Percentiles rank a stretch among this genome's conserved stretches.
Conservation (phyloP, 805 yeast genomes). For the Zygosaccharomyces siamensis region DNA sequence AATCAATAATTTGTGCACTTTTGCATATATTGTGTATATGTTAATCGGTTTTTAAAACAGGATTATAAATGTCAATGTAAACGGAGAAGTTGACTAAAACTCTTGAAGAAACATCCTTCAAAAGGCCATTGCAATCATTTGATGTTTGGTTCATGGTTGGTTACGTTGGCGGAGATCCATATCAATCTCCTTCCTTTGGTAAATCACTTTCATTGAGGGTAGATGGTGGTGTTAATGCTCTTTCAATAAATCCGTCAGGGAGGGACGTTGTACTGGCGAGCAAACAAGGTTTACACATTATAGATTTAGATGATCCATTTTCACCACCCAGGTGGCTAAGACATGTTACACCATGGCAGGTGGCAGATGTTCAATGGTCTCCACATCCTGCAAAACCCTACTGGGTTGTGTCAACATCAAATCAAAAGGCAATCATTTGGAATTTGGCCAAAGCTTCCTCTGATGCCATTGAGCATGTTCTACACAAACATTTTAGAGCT, state of each 20-base stretch:
- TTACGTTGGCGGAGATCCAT: conserved; percentile 31
- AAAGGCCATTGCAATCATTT: not conserved
- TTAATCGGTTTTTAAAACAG: not conserved
- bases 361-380: conserved; percentile 98
- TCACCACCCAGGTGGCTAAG: conserved; percentile 91
- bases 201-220: conserved; percentile 77
- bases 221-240: conserved; percentile 88
- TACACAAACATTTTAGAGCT: conserved; percentile 89
- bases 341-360: conserved; percentile 95
- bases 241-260: conserved; percentile 84
- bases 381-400: conserved; percentile 80
- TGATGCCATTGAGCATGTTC: conserved; percentile 76
- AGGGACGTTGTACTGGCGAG: conserved; percentile 88
- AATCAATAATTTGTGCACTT: not conserved
- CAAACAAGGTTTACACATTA: conserved; percentile 74
- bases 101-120: not conserved
- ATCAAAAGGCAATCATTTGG: conserved; percentile 95
- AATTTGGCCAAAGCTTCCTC: conserved; percentile 66
- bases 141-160: conserved; percentile 7
- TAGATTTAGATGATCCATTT: conserved; percentile 95
- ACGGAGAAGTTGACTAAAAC: not conserved
- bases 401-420: conserved; percentile 91
- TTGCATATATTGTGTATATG: not conserved
- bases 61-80: not conserved
- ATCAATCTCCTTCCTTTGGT: conserved; percentile 61